Base-by-base conservation (phyloP, 495 filamentous ascomycete genomes). In the Penicillium ucsense region DNA sequence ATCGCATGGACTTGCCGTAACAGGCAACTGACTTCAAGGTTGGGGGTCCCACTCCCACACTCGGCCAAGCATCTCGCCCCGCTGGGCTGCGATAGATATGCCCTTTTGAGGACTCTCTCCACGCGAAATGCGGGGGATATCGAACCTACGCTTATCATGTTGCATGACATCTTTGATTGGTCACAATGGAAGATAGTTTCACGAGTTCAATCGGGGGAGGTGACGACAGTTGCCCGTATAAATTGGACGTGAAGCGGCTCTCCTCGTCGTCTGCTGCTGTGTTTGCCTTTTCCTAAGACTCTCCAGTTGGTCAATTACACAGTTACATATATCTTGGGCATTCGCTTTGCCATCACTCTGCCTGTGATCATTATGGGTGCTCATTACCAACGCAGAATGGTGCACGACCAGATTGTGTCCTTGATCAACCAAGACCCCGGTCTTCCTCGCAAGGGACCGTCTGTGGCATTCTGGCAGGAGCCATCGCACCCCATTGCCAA, bases 381-480 rank as follows among this genome's bases (percentile, higher is more conserved):
- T 6, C 10, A 44, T 4, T 20, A 12, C 41, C 32, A 44, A 8
- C 31, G 32, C 11, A 10, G n/a, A 4, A 29, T 32, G 1, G 41
- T 44, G 5, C 41, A 44, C 11, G 41, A 44, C 1, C 6, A 10
- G 11, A 44, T 44, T 34, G 41, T 44, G 31, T 33, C 31, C 2
- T 35, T 44, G 41, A 32, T 44, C 31, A 44, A 10, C 41, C 41
- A 44, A 34, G 46, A 48, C 31, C 46, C 46, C 3, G 36, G 31
- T 10, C 39, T 48, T 1, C 46, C 46, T n/a, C 29, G 38, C n/a
- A 35, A 41, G n/a, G 33, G 33, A 5, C 46, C 46, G 6, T 41
- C 46, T 10, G 34, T 39, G 20, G 31, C 46, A 36, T 48, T 41
- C 41, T 50, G 47, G 47, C 47, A 50, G 31, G 41, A 43, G 35